phyloP scores from a whole-genome alignment of 2,329 filamentous ascomycete genomes.

The Fusarium fujikuroi region DNA sequence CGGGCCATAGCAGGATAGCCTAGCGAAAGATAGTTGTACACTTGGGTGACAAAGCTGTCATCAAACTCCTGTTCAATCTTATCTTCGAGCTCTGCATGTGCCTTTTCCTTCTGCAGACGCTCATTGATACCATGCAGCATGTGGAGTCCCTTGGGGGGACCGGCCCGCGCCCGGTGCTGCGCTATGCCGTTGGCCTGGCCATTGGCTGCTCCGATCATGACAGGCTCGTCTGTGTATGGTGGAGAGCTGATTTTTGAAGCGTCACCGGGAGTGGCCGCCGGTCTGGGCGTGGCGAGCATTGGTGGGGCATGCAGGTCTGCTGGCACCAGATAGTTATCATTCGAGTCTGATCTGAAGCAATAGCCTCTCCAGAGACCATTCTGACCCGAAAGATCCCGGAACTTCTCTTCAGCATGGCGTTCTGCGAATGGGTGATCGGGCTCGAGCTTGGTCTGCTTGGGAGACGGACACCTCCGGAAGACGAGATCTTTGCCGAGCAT shows the following conservation, averaged over 20 bases:
- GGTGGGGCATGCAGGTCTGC: slow-evolving; percentile 57
- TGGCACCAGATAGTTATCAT: slow-evolving; percentile 53
- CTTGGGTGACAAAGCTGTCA: slow-evolving; percentile 89
- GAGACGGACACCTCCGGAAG: slow-evolving; percentile 85
- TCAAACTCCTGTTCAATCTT: slow-evolving; percentile 75
- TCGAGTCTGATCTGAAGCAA: slow-evolving; percentile 61
- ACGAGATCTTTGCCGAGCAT: slow-evolving; percentile 87
- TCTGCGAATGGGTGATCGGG: slow-evolving; percentile 73
- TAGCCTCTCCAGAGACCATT: slow-evolving; percentile 82
- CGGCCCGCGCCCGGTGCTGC: slow-evolving; percentile 45
- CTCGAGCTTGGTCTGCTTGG: slow-evolving; percentile 85
- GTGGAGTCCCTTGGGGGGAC: slow-evolving; percentile 57
- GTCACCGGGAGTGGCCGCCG: slow-evolving; percentile 54
- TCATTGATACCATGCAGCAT: slow-evolving; percentile 64
- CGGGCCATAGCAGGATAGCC: slow-evolving; percentile 89
- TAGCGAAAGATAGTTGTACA: slow-evolving; percentile 95
- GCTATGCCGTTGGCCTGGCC: slow-evolving; percentile 29
- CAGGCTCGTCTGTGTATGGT: slow-evolving; percentile 56
- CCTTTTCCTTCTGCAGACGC: slow-evolving; percentile 61
- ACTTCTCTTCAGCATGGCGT: slow-evolving; percentile 58
- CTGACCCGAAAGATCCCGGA: slow-evolving; percentile 66
- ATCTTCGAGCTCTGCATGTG: slow-evolving; percentile 61
- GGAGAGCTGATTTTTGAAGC: slow-evolving; percentile 53
- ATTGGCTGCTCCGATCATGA: slow-evolving; percentile 40
- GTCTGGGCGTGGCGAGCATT: slow-evolving; percentile 63